phyloP scores from a whole-genome alignment of 768 basidiomycete species.

The Termitomyces heimii region DNA sequence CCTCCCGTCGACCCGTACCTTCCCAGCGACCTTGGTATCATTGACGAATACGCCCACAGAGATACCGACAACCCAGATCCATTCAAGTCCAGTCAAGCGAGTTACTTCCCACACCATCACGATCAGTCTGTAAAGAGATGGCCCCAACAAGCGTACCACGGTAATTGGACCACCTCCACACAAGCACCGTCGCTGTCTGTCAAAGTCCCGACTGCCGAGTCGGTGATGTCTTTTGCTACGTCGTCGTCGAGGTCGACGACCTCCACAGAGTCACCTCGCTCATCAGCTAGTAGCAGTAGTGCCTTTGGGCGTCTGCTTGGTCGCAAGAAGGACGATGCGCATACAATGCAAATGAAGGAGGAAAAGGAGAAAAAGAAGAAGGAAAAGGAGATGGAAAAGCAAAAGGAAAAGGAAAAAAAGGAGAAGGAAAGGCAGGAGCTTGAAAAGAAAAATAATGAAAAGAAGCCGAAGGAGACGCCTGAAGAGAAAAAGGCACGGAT shows the following conservation, averaged over 20 bases:
- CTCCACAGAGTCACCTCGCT: constrained; percentile 6
- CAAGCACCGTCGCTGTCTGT: neutral
- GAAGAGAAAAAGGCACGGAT: constrained; percentile 13
- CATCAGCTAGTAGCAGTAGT: constrained; percentile 11
- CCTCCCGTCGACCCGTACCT: constrained; percentile 15
- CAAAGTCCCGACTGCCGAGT: neutral
- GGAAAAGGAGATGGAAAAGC: constrained; percentile 24
- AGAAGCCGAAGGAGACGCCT: constrained; percentile 12
- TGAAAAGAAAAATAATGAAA: constrained; percentile 25
- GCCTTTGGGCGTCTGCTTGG: constrained; percentile 19
- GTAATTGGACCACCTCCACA: constrained; percentile 10
- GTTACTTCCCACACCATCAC: constrained; percentile 8
- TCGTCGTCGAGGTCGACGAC: neutral
- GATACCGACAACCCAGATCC: constrained; percentile 2
- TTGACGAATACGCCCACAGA: constrained; percentile 24
- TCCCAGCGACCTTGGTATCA: constrained; percentile 27
- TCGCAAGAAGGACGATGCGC: constrained; percentile 12
- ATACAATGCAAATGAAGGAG: neutral
- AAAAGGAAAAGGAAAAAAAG: constrained; percentile 30
- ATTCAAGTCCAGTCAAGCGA: constrained; percentile 5
- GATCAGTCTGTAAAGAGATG: constrained; percentile 15
- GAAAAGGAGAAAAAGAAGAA: constrained; percentile 30
- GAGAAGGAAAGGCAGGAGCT: constrained; percentile 30
- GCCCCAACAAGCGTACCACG: constrained; percentile 23
- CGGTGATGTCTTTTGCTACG: neutral